These are phyloP conservation scores for Pisolithus albus DNA, from an alignment of 768 basidiomycete species.

Conservation along the genomic window DNA sequence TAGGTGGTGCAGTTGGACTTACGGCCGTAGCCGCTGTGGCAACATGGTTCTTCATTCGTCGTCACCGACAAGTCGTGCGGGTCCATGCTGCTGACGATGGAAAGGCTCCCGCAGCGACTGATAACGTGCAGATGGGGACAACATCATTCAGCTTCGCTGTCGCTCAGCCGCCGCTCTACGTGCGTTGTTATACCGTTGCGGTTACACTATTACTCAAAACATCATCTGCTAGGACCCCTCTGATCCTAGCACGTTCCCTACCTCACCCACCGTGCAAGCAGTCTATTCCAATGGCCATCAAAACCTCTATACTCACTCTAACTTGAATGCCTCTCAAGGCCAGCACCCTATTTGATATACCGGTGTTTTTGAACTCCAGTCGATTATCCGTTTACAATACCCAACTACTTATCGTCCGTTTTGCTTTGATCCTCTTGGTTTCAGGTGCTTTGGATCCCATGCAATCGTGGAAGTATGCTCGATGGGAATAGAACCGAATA, in stretches of 20 bases:
- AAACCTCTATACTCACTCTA: background rate
- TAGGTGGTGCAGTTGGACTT: constrained; percentile 45
- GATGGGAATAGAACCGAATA: too few relatives aligned
- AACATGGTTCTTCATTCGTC: constrained; percentile 33
- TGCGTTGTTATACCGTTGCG: constrained; percentile 7
- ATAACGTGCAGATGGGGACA: constrained; percentile 3
- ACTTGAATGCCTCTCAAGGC: constrained; percentile 4
- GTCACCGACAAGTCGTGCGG: constrained; percentile 15
- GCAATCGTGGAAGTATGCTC: too few relatives aligned
- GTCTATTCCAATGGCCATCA: background rate
- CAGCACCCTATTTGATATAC: constrained; percentile 12
- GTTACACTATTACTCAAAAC: constrained; percentile 2
- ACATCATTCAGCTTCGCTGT: constrained; percentile 7
- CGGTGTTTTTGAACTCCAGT: constrained; percentile 23
- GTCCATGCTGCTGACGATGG: constrained; percentile 6
- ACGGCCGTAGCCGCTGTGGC: constrained; percentile 35
- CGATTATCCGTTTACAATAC: background rate
- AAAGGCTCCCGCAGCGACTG: background rate
- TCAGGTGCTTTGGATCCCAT: too few relatives aligned
- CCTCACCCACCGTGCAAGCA: constrained; percentile 11
- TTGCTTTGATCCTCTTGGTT: too few relatives aligned
- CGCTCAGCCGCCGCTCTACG: constrained; percentile 24
- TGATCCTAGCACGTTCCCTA: constrained; percentile 32
- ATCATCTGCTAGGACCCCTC: constrained; percentile 24
- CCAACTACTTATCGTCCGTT: too few relatives aligned